Base-by-base conservation (phyloP, 176 grass and related monocot species). In the Rhynchospora tenuis region DNA sequence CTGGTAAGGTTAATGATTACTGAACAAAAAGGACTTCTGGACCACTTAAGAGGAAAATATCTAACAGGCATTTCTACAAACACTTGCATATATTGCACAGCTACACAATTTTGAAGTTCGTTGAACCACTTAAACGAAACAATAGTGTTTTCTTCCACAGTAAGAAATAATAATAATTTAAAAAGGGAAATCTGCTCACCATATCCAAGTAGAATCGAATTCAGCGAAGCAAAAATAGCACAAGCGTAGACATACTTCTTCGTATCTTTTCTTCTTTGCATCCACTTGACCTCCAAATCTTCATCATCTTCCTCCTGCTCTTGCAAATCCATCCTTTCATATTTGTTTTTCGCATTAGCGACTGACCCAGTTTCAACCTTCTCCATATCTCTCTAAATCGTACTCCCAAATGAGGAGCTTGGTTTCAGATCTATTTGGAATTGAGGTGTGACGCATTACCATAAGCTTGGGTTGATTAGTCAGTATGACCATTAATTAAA, bases 121-220 rank as follows among this genome's bases (percentile, higher is more conserved):
- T 14, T 4, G 33, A 38, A 55, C 22, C 52, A 31, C 31, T 79
- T 79, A 79, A 42, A 1, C 5, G 27, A 57, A 59, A n/a, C 31
- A 10, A 23, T n/a, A 48, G 6, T 31, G 5, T 59, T 85, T 28
- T 23, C 9, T 59, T 73, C 8, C 43, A 13, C 27, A 85, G 44
- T 9, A 45, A 73, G 26, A 84, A 52, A 5, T 28, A 81, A 45
- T 20, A 10, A 73, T 33, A 78, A 10, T 29, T 12, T 15, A 51
- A 73, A 29, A 24, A 9, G 20, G 58, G 64, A 22, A 6, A 38
- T 0, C 1, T 43, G 81, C 90, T 89, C 58, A 95, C 93, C 93
- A 81, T 95, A 95, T 0, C 93, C 93, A n/a, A 95, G 93, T 70
- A 95, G 88, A 73, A 95, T 87, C 64, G 47, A 86, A 84, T 95